Conservation (phyloP, 2,329 filamentous ascomycete genomes). For the Diaporthe sp. region DNA sequence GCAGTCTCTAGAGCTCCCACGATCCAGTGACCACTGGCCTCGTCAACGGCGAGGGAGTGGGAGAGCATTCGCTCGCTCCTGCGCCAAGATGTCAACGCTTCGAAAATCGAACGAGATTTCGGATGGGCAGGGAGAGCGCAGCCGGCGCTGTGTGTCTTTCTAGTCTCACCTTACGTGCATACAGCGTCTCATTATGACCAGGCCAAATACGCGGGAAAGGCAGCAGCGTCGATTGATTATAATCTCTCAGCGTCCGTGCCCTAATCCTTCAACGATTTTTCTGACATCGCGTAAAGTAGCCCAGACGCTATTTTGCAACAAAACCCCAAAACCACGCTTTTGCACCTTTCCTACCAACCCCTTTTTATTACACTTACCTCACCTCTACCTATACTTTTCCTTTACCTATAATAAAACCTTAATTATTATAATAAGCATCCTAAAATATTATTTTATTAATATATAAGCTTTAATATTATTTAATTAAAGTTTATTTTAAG, state of each 20-base stretch:
- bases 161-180: not conserved
- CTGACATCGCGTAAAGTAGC: not conserved
- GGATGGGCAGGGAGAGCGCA: not conserved
- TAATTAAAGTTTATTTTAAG: too few relatives aligned
- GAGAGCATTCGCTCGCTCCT: not conserved
- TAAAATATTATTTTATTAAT: too few relatives aligned
- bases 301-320: too few relatives aligned
- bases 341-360: too few relatives aligned
- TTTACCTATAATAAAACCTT: too few relatives aligned
- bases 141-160: not conserved
- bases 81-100: not conserved
- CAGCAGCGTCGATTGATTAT: too few relatives aligned
- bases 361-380: too few relatives aligned
- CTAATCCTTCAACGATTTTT: not conserved
- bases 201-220: not conserved
- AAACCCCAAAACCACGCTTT: too few relatives aligned
- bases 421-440: too few relatives aligned
- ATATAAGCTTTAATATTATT: too few relatives aligned
- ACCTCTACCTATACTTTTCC: too few relatives aligned
- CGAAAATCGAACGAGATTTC: not conserved
- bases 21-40: not conserved
- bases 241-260: not conserved
- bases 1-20: not conserved
- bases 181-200: not conserved
- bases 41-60: not conserved